These are phyloP conservation scores for Cordyceps farinosa DNA, from an alignment of 2,329 filamentous ascomycete genomes.

Conservation along the genomic window DNA sequence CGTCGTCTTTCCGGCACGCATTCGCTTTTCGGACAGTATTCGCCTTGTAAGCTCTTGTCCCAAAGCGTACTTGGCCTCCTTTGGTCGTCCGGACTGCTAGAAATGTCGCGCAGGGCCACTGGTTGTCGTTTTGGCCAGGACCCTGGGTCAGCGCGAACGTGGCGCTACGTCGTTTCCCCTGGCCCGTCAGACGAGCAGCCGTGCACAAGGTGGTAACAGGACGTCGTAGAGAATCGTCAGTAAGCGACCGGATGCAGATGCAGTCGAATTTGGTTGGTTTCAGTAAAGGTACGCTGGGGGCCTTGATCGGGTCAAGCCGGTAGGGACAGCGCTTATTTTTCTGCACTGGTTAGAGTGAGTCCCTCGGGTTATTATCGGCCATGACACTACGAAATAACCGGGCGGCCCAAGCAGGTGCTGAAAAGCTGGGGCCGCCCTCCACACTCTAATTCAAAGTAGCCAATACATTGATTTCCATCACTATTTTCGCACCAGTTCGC, in stretches of 20 bases:
- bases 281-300: neutral
- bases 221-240: neutral
- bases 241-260: neutral
- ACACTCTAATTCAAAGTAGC: neutral
- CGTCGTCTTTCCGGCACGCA: neutral
- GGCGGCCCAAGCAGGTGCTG: neutral
- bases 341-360: neutral
- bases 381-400: conserved; percentile 13
- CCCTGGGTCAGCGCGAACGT: conserved; percentile 1
- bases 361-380: conserved; percentile 19
- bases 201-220: neutral
- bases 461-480: neutral
- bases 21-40: neutral
- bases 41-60: neutral
- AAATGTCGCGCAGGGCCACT: conserved; percentile 7
- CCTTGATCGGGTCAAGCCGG: conserved; percentile 12
- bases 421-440: conserved; percentile 5
- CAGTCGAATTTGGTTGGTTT: neutral
- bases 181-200: conserved; percentile 1
- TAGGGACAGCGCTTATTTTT: conserved; percentile 8
- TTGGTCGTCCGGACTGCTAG: neutral
- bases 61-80: neutral
- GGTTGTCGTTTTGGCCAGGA: conserved; percentile 11
- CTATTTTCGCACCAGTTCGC: neutral
- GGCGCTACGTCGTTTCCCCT: conserved; percentile 11